phyloP scores from a whole-genome alignment of 208 protist genomes.

The Leptomonas pyrrhocoris region DNA sequence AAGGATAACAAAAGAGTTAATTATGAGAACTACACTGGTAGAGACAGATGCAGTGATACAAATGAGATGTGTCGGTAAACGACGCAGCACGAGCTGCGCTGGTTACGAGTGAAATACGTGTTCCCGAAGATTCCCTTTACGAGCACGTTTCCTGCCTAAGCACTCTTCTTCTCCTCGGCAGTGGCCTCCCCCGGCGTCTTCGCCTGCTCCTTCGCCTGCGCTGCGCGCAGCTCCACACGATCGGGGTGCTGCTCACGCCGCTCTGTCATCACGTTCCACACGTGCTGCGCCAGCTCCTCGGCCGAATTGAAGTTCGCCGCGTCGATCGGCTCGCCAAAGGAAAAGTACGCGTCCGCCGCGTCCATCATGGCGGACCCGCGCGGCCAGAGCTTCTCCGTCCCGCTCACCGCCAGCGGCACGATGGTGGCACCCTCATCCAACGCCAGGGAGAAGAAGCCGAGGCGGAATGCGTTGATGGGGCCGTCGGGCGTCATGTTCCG shows the following conservation, averaged over 20 bases:
- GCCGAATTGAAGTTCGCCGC: constrained; percentile 61
- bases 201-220: constrained; percentile 1
- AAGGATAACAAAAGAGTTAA: too few relatives aligned
- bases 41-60: too few relatives aligned
- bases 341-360: constrained; percentile 60
- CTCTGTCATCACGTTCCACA: constrained; percentile 63
- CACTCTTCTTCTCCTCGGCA: constrained; percentile 17
- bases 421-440: constrained; percentile 80
- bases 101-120: too few relatives aligned
- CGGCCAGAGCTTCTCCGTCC: constrained; percentile 81
- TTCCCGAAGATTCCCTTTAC: too few relatives aligned
- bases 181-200: neutral
- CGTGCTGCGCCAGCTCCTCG: constrained; percentile 69
- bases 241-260: constrained; percentile 79
- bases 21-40: too few relatives aligned
- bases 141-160: neutral
- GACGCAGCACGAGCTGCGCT: too few relatives aligned
- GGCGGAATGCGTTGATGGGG: constrained; percentile 68
- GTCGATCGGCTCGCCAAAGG: constrained; percentile 76
- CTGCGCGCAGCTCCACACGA: constrained; percentile 37
- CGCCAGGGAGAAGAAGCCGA: constrained; percentile 83
- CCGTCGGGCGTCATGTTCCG: constrained; percentile 75
- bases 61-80: too few relatives aligned
- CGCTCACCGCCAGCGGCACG: constrained; percentile 80
- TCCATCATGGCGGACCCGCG: constrained; percentile 56